Evolutionary conservation across 192 early-diverging fungal species (phyloP), one percentile per base, ranked within the genome.

Genomic region (Entophlyctis luteolus): DNA sequence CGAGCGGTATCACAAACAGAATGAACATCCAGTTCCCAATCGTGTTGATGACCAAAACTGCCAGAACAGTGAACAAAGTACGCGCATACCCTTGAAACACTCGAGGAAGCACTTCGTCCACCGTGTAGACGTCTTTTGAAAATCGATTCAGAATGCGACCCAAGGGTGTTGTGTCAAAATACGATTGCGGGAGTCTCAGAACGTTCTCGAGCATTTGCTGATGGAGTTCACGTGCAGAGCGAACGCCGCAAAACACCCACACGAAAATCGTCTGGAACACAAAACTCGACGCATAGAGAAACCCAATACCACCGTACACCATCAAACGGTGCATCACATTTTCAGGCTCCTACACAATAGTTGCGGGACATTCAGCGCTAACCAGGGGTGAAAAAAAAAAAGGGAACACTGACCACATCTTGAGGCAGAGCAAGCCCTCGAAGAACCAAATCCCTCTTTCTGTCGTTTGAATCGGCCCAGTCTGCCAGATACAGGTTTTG

Each of bases 71-170:
- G 67, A 84, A 84, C 55, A 82, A 50, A 12, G 79, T 81, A 33
- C 82, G 39, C 54, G 82, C 76, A 49, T 76, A 84, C 14, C 70
- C 72, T 65, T 77, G 76, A 68, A 84, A 84, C 8, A 72, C 59
- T n/a, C 79, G 67, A 22, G 79, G 79, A 16, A 85, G 60, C 18
- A 77, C 74, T 67, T 92, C 89, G 58, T 93, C 93, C 6, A 92
- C 76, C 22, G 86, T 87, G 67, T 88, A 84, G 60, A 89, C 83
- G 67, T 96, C 94, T 62, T 91, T 93, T 47, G 89, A 89, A 70
- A 96, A 94, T 12, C 94, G 86, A 68, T 96, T 92, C 32, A 94
- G 70, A 71, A 95, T 86, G 48, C 94, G 86, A 8, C 94, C 91
- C 0, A 91, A 71, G 23, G 92, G 92, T 0, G 92, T 93, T 4